Base-by-base conservation (phyloP, 2,329 filamentous ascomycete species). In the Stagonosporopsis rhizophila region DNA sequence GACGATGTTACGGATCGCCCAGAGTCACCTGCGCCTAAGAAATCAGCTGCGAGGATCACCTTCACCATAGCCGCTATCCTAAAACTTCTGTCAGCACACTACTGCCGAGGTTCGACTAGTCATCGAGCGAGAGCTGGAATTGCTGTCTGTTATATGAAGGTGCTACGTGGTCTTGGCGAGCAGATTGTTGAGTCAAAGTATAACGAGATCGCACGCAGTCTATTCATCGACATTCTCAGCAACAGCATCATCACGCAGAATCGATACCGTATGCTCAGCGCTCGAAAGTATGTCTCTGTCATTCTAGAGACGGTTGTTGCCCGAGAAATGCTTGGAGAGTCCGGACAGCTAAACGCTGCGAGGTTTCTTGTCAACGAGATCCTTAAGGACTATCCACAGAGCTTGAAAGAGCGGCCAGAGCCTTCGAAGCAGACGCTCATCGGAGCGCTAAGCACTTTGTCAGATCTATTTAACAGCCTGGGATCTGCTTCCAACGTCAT, bases 381-480 rank as follows among this genome's bases (percentile, higher is more conserved):
- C 41, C 82, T 99, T 44, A 98, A 96, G 73, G 95, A 98, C 73
- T 98, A 96, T 65, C 94, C 95, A 0, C 92, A 96, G 73, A 89
- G 89, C 5, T 79, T 96, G 44, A 91, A 93, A 66, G 94, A 98
- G 74, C 86, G 90, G 37, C 86, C 89, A 1, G 94, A 98, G 73
- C 95, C 95, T 6, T 89, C 87, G 44, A 99, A 99, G 75, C 88
- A 96, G 68, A 89, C 89, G 1, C 79, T 99, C 35, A 89, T 92
- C 44, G 88, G 89, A 15, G 84, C 92, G 7, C 80, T 99, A 25
- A 90, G 90, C 65, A 89, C 92, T 1, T 79, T 98, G 6, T 85
- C 90, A 1, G 89, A 91, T 4, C 80, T 99, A 30, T 89, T 97
- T 58, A 82, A 83, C 37, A 89, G 86, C 0, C 82, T 99, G 4